Conservation (phyloP, 495 filamentous ascomycete genomes). For the Platismatia glauca region DNA sequence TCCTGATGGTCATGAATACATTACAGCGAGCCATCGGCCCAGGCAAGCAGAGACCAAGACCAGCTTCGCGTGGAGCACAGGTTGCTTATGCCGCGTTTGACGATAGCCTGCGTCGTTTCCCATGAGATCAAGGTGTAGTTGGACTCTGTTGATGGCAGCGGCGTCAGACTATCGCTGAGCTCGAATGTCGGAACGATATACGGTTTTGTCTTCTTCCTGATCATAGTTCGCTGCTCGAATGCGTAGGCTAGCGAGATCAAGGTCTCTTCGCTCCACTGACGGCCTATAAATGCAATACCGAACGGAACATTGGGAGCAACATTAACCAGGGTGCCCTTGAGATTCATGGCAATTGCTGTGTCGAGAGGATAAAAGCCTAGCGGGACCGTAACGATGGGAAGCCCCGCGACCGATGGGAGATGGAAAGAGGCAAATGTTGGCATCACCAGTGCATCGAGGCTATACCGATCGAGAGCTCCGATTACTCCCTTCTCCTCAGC, state of each 20-base stretch:
- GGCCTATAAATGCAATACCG: slow-evolving; percentile 44
- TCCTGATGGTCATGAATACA: not conserved
- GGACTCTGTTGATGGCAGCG: not conserved
- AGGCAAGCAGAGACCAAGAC: not conserved
- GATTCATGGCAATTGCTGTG: slow-evolving; percentile 19
- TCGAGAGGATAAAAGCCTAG: slow-evolving; percentile 33
- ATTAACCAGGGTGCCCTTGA: slow-evolving; percentile 12
- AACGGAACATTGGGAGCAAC: slow-evolving; percentile 29
- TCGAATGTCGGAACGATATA: slow-evolving; percentile 37
- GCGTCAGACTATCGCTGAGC: slow-evolving; percentile 26
- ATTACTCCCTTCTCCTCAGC: slow-evolving; percentile 28
- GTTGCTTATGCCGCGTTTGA: not conserved
- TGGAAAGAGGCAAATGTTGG: slow-evolving; percentile 28
- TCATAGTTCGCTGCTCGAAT: slow-evolving; percentile 48
- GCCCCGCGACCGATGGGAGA: slow-evolving; percentile 28
- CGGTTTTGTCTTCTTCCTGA: slow-evolving; percentile 34
- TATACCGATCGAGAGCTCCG: slow-evolving; percentile 29
- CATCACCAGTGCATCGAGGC: slow-evolving; percentile 37
- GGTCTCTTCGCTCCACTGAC: slow-evolving; percentile 40
- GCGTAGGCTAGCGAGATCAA: slow-evolving; percentile 50
- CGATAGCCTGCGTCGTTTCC: not conserved
- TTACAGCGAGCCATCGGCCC: not conserved
- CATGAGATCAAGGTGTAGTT: not conserved
- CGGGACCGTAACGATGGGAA: slow-evolving; percentile 37
- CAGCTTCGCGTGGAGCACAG: not conserved